Base-by-base conservation (phyloP, 2,329 filamentous ascomycete species). In the Mariannaea elegans region DNA sequence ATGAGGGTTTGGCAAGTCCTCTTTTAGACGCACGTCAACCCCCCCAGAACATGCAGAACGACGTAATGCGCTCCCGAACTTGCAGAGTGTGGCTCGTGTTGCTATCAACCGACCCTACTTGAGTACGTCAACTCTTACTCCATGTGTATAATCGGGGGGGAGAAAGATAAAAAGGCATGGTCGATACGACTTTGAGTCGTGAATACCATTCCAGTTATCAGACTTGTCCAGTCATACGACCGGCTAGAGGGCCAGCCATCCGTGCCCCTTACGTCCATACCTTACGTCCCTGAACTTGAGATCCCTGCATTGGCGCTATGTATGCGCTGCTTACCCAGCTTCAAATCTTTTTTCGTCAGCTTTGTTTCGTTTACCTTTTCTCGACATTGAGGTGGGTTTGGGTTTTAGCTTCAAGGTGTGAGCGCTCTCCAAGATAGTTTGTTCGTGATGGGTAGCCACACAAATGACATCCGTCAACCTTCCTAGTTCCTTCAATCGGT, bases 71-170 rank as follows among this genome's bases (percentile, higher is more conserved):
- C 24, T 27, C 32, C 45, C 42, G 41, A 50, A 42, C 59, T 53
- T 59, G 59, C 54, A 51, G 36, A 36, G 36, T 34, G 47, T 59
- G 54, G 59, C 55, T 62, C 59, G 55, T 56, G 50, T 59, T 52
- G 50, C 41, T 39, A 50, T 53, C 42, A 45, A 44, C 23, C 31
- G 29, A 8, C 29, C 38, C 12, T 21, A 39, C 27, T 36, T 41
- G 45, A 50, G 42, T 39, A 41, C 29, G 42, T 49, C 51, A 46
- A 29, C 38, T 55, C 45, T 52, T 58, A 34, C 42, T 51, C 47
- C 34, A 47, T 38, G 24, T 16, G 12, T 8, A 36, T 36, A 36
- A 52, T 13, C 34, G 21, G 24, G 21, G 19, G 18, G 44, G 34
- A 34, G 24, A 44, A 41, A 51, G 24, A 57, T 32, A 31, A 4